Conservation (phyloP, 164 flowering plant species). For the Berberis thunbergii region DNA sequence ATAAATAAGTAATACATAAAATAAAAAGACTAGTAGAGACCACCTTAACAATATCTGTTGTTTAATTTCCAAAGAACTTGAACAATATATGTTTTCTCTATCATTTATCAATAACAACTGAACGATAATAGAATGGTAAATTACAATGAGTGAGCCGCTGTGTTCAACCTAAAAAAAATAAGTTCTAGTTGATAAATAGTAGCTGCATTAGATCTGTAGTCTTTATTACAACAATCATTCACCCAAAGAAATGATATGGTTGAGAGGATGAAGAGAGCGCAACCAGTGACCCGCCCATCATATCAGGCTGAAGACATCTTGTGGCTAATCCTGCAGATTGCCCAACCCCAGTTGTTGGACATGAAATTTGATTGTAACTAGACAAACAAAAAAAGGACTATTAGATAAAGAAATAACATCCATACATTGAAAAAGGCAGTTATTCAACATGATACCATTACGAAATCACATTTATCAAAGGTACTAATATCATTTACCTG, state of each 20-base stretch:
- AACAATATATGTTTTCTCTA: too few relatives aligned
- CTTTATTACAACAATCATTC: background rate
- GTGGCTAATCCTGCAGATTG: conserved; percentile 45
- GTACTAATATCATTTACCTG: background rate
- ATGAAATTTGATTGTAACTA: conserved; percentile 38
- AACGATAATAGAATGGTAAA: too few relatives aligned
- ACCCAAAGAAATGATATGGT: conserved; percentile 30
- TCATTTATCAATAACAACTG: too few relatives aligned
- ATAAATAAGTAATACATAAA: too few relatives aligned
- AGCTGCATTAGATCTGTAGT: too few relatives aligned
- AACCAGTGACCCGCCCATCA: conserved; percentile 35
- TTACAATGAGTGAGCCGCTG: too few relatives aligned
- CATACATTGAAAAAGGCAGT: background rate
- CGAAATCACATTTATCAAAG: background rate
- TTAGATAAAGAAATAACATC: background rate
- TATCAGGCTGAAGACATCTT: conserved; percentile 38
- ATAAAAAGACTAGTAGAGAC: too few relatives aligned
- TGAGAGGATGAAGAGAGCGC: conserved; percentile 43
- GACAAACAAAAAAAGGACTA: background rate
- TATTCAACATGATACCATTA: background rate
- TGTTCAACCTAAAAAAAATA: too few relatives aligned
- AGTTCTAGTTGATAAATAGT: too few relatives aligned
- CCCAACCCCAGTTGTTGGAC: conserved; percentile 34
- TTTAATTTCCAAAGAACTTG: too few relatives aligned
- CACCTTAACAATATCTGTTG: too few relatives aligned